Evolutionary conservation across 1,284 basidiomycete genomes (phyloP).

Genomic region (Fomes fomentarius): DNA sequence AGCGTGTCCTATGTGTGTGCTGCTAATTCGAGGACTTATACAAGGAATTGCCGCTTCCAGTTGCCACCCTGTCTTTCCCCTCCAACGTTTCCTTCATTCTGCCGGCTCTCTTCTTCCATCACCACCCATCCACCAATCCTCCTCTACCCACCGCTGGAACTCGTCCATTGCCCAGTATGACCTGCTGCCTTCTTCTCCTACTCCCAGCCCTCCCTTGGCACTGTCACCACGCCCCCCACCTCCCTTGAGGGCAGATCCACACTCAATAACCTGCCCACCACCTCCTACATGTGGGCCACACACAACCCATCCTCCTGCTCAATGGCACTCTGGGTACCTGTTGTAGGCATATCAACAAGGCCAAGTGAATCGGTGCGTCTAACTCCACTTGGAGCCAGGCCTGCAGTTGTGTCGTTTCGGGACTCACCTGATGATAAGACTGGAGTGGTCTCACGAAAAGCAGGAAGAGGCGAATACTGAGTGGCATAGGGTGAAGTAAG

Average conservation of each 20-base stretch:
- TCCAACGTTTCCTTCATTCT: conserved; percentile 12
- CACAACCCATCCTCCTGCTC: conserved; percentile 9
- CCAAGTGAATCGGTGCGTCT: too few relatives aligned
- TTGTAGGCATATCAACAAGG: too few relatives aligned
- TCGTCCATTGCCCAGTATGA: conserved; percentile 15
- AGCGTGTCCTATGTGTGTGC: conserved; percentile 10
- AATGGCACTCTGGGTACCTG: too few relatives aligned
- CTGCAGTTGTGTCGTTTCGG: too few relatives aligned
- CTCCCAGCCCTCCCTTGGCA: conserved; percentile 16
- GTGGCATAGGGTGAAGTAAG: too few relatives aligned
- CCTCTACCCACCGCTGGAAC: conserved; percentile 16
- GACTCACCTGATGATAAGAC: too few relatives aligned
- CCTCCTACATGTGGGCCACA: conserved; percentile 20
- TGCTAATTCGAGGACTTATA: conserved; percentile 14
- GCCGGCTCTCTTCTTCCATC: conserved; percentile 15
- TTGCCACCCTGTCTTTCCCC: background rate
- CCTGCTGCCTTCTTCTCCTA: conserved; percentile 19
- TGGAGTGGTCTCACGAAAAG: too few relatives aligned
- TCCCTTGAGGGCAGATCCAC: conserved; percentile 6
- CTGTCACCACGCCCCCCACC: conserved; percentile 11
- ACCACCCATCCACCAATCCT: conserved; percentile 17
- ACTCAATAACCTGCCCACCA: background rate
- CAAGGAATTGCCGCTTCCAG: conserved; percentile 12
- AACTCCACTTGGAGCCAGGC: too few relatives aligned
- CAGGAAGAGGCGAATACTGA: too few relatives aligned